Percentiles rank a stretch among this genome's conserved stretches.
Conservation (phyloP, 495 filamentous ascomycete genomes). For the Tirmania nivea region DNA sequence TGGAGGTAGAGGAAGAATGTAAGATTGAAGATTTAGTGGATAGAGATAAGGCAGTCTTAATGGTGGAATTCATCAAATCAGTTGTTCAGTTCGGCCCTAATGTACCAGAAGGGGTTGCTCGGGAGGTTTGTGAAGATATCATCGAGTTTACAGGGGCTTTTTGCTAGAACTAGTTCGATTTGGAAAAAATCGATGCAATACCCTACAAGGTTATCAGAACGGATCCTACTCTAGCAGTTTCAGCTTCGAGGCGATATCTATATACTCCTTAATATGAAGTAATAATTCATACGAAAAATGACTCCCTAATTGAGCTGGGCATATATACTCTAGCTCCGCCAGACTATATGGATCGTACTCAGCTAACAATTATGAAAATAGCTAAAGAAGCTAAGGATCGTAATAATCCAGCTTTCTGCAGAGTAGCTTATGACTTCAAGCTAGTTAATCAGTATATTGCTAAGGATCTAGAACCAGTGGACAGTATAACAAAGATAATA, state of each 20-base stretch:
- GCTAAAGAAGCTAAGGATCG: not conserved
- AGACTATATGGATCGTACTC: not conserved
- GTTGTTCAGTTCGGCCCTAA: not conserved
- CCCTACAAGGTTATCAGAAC: not conserved
- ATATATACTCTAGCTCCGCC: not conserved
- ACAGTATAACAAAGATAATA: not conserved
- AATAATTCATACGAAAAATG: not conserved
- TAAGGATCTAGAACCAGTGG: not conserved
- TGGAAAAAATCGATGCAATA: not conserved
- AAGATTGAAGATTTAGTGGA: too few species aligned
- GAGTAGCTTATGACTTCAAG: not conserved
- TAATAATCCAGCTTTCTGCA: not conserved
- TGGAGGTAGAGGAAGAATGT: not conserved
- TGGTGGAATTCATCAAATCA: too few species aligned
- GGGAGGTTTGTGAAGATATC: not conserved
- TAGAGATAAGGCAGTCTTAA: too few species aligned
- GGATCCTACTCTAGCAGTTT: not conserved
- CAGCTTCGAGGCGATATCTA: not conserved
- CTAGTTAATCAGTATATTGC: not conserved
- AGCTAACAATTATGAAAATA: not conserved
- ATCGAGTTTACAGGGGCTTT: not conserved
- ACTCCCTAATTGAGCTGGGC: not conserved
- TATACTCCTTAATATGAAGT: not conserved
- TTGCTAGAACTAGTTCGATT: not conserved
- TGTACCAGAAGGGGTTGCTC: not conserved